These are phyloP conservation scores for Musa balbisiana DNA, from an alignment of 202 grass and related monocot species.

Conservation along the genomic window DNA sequence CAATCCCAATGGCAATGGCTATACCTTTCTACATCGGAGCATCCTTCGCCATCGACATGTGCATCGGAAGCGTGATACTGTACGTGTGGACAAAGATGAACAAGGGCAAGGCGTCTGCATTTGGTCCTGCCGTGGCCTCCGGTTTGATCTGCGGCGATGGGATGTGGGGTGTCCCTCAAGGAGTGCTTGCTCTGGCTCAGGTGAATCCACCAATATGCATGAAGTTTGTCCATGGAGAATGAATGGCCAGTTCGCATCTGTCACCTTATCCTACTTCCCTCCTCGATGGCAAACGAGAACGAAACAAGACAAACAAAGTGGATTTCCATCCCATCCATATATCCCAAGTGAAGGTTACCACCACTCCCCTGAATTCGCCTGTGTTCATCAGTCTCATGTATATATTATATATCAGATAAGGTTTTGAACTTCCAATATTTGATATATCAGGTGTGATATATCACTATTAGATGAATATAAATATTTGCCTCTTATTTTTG, in stretches of 20 bases:
- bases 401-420: too few relatives aligned
- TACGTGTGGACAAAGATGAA: constrained; percentile 13
- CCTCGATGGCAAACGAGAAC: constrained; percentile 37
- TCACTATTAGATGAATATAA: too few relatives aligned
- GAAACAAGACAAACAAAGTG: too few relatives aligned
- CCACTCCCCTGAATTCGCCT: too few relatives aligned
- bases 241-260: background rate
- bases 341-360: too few relatives aligned
- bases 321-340: too few relatives aligned
- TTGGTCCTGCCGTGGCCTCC: constrained; percentile 19
- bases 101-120: background rate
- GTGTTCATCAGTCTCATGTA: too few relatives aligned
- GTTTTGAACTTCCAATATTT: too few relatives aligned
- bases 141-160: constrained; percentile 24
- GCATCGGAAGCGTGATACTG: constrained; percentile 9
- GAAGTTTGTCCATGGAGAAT: constrained; percentile 7
- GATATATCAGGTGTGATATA: too few relatives aligned
- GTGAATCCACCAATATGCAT: constrained; percentile 24
- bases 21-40: constrained; percentile 23
- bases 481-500: too few relatives aligned
- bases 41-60: constrained; percentile 21
- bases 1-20: constrained; percentile 18
- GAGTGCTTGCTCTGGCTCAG: constrained; percentile 8
- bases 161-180: constrained; percentile 15
- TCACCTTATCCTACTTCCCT: background rate